These are phyloP conservation scores for Bertia moriformis DNA, from an alignment of 2,329 filamentous ascomycete genomes.

Conservation along the genomic window DNA sequence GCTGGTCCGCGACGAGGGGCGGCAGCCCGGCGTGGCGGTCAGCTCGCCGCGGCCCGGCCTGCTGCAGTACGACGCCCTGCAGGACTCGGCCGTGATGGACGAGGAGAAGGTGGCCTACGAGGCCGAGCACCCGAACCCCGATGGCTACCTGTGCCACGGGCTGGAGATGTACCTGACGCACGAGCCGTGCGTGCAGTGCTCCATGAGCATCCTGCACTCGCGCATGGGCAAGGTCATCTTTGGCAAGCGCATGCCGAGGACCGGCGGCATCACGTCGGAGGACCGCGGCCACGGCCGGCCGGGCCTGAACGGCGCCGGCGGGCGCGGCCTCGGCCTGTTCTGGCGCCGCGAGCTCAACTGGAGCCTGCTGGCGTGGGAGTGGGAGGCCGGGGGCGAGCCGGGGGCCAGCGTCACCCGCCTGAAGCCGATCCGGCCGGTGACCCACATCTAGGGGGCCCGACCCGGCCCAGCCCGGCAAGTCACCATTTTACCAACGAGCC, in stretches of 20 bases:
- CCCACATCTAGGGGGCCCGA: constrained; percentile 31
- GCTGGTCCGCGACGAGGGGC: background rate
- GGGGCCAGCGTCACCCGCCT: constrained; percentile 20
- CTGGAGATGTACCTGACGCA: constrained; percentile 89
- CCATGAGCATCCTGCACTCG: constrained; percentile 90
- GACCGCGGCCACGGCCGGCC: constrained; percentile 34
- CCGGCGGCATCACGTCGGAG: constrained; percentile 73
- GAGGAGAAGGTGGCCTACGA: constrained; percentile 50
- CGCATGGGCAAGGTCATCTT: constrained; percentile 80
- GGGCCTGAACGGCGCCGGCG: constrained; percentile 24
- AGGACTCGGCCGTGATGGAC: constrained; percentile 52
- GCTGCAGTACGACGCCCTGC: constrained; percentile 47
- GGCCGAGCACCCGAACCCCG: constrained; percentile 49
- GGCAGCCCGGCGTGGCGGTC: background rate
- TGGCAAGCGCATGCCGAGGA: constrained; percentile 61
- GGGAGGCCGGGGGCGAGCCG: too few species aligned
- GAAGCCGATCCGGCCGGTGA: constrained; percentile 25
- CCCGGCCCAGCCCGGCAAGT: too few species aligned
- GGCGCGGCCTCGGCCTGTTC: constrained; percentile 51
- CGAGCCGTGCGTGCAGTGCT: constrained; percentile 92
- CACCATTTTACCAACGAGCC: too few species aligned
- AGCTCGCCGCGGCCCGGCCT: constrained; percentile 17
- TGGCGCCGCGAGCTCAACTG: constrained; percentile 71
- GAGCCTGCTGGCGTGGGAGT: constrained; percentile 73
- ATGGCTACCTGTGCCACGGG: constrained; percentile 86